Evolutionary conservation across 352 stramenopile species (phyloP), one percentile per base, ranked within the genome.

Genomic region (Phytophthora sp.): DNA sequence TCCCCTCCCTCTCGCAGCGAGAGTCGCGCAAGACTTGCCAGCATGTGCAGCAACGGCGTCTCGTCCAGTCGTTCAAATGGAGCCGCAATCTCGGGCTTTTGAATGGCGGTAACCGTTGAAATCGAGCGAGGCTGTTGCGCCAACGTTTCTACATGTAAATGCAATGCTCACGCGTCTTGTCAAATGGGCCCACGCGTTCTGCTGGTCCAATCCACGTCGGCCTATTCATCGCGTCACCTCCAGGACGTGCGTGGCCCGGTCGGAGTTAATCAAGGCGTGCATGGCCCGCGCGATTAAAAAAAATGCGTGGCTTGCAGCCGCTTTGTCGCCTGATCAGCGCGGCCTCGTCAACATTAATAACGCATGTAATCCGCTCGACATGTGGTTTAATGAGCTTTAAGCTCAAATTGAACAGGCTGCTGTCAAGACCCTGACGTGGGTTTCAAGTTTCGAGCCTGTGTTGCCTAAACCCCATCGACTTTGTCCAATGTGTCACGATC

Each of bases 171-270:
- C 31, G 13, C 53, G 38, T 39, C n/a, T 61, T 47, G 42, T 47
- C 15, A 57, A 51, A 31, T 21, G 13, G 21, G 8, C 35, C 18
- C 20, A n/a, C n/a, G n/a, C n/a, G n/a, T n/a, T n/a, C n/a, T n/a
- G 38, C 39, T 55, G 26, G 36, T 21, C 61, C 61, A 69, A 69
- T 69, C 61, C 33, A 42, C 24, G 29, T 18, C 52, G 23, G 1
- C 52, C 7, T 47, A 45, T n/a, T 53, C 61, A 63, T 63, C 53
- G 61, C 26, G 61, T 69, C 61, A 69, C 35, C 44, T 69, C 13
- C 26, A 16, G 5, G 1, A 18, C n/a, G 61, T 52, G 24, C 61
- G 63, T 58, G 52, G 35, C 52, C 50, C 27, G 24, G 52, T 52
- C 61, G 44, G 5, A 16, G 31, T 69, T 69, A 69, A 69, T 69